phyloP scores from a whole-genome alignment of 225 moss, liverwort and hornwort species.

The Physcomitrellopsis africana region DNA sequence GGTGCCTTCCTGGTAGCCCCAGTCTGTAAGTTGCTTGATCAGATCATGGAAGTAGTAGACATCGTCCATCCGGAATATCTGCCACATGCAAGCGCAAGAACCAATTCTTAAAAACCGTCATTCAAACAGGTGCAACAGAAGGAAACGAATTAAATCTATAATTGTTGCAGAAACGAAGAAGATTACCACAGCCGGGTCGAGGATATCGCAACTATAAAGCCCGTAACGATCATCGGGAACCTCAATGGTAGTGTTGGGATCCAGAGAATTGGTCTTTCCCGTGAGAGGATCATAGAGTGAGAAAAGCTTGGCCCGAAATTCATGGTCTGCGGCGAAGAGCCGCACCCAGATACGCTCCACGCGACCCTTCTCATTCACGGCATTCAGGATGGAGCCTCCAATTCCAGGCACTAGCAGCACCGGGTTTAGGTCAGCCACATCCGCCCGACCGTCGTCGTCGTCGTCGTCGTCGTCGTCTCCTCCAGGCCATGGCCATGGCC shows the following conservation, averaged over 20 bases:
- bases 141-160: too few species aligned
- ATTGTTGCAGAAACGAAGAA: not conserved
- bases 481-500: conserved; percentile 50
- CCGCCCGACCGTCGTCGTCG: conserved; percentile 24
- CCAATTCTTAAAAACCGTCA: not conserved
- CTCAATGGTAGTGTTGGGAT: conserved; percentile 52
- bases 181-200: conserved; percentile 73
- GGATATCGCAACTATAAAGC: conserved; percentile 82
- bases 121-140: not conserved
- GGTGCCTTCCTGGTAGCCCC: conserved; percentile 86
- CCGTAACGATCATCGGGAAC: conserved; percentile 79
- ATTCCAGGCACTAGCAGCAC: conserved; percentile 84
- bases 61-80: conserved; percentile 77
- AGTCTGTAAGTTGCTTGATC: conserved; percentile 68
- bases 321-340: conserved; percentile 83
- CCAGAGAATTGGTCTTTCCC: conserved; percentile 77
- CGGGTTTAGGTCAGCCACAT: conserved; percentile 60
- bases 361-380: conserved; percentile 67
- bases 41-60: conserved; percentile 86
- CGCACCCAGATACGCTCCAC: conserved; percentile 93
- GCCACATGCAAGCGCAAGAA: conserved; percentile 17
- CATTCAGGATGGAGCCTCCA: conserved; percentile 78
- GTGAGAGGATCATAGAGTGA: conserved; percentile 74
- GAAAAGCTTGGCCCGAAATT: conserved; percentile 84
- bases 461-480: conserved; percentile 33